These are phyloP conservation scores for Hymenoscyphus fraxineus DNA, from an alignment of 2,329 filamentous ascomycete species.

Conservation along the genomic window DNA sequence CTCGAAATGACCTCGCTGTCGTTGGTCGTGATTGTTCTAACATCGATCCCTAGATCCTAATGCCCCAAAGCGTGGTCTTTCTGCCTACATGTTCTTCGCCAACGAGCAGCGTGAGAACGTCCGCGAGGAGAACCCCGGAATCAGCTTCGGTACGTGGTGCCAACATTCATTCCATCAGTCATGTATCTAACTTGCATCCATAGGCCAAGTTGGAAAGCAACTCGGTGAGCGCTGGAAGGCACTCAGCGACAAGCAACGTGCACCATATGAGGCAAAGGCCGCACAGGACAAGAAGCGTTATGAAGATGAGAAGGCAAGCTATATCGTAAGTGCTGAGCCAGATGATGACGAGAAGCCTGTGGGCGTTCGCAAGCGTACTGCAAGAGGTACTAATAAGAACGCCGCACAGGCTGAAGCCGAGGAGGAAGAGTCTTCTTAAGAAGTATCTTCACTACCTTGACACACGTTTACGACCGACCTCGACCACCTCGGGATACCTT, in stretches of 20 bases:
- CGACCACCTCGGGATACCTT: constrained; percentile 11
- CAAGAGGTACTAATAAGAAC: constrained; percentile 35
- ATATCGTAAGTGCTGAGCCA: constrained; percentile 63
- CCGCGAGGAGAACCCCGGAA: constrained; percentile 95
- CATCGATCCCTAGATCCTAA: constrained; percentile 70
- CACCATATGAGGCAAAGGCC: constrained; percentile 95
- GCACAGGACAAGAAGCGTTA: constrained; percentile 98
- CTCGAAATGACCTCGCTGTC: neutral
- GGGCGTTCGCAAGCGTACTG: constrained; percentile 23
- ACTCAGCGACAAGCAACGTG: constrained; percentile 85
- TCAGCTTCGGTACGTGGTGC: constrained; percentile 73
- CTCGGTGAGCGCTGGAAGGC: constrained; percentile 99
- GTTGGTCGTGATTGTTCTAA: constrained; percentile 13
- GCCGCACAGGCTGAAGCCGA: constrained; percentile 50
- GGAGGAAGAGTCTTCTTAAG: constrained; percentile 48
- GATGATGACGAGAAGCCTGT: constrained; percentile 4
- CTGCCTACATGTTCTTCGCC: constrained; percentile 99
- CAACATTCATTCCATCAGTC: neutral
- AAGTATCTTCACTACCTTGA: constrained; percentile 15
- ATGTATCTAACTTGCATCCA: constrained; percentile 16
- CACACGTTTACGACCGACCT: constrained; percentile 20
- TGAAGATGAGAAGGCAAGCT: constrained; percentile 94
- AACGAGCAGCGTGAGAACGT: constrained; percentile 99
- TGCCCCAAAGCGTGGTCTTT: constrained; percentile 97
- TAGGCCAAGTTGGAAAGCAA: constrained; percentile 93